These are phyloP conservation scores for Priceomyces medius DNA, from an alignment of 805 yeast genomes.

Conservation along the genomic window DNA sequence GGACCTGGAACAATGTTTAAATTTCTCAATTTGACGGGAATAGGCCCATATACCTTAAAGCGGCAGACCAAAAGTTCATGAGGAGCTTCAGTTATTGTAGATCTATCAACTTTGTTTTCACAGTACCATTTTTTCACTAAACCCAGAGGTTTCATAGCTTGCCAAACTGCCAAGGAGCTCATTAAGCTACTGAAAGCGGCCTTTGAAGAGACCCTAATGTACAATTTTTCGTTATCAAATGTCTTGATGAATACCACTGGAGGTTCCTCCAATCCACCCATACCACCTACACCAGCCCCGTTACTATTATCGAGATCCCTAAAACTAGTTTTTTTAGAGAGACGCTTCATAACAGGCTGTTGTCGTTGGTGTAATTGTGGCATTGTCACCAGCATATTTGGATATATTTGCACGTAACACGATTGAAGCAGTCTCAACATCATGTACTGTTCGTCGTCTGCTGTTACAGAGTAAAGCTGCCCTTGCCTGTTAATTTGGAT, in stretches of 20 bases:
- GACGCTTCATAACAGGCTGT: slow-evolving; percentile 4
- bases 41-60: slow-evolving; percentile 64
- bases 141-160: slow-evolving; percentile 50
- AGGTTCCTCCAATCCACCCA: slow-evolving; percentile 15
- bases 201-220: slow-evolving; percentile 35
- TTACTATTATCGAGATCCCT: not conserved
- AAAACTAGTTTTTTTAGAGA: slow-evolving; percentile 8
- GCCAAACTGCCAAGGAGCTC: slow-evolving; percentile 55
- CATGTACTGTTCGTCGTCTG: slow-evolving; percentile 26
- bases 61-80: slow-evolving; percentile 58
- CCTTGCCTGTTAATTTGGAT: slow-evolving; percentile 34
- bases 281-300: not conserved
- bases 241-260: slow-evolving; percentile 44
- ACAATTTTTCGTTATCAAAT: slow-evolving; percentile 36
- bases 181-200: slow-evolving; percentile 43
- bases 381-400: slow-evolving; percentile 18
- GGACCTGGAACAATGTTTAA: slow-evolving; percentile 38
- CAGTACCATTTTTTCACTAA: slow-evolving; percentile 55
- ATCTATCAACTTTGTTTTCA: slow-evolving; percentile 30
- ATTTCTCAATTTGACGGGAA: slow-evolving; percentile 42
- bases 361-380: slow-evolving; percentile 8
- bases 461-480: slow-evolving; percentile 32
- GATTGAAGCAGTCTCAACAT: slow-evolving; percentile 37
- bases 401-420: slow-evolving; percentile 37
- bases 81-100: slow-evolving; percentile 19